phyloP scores from a whole-genome alignment of 495 filamentous ascomycete species.

The Trichoderma erinaceum region DNA sequence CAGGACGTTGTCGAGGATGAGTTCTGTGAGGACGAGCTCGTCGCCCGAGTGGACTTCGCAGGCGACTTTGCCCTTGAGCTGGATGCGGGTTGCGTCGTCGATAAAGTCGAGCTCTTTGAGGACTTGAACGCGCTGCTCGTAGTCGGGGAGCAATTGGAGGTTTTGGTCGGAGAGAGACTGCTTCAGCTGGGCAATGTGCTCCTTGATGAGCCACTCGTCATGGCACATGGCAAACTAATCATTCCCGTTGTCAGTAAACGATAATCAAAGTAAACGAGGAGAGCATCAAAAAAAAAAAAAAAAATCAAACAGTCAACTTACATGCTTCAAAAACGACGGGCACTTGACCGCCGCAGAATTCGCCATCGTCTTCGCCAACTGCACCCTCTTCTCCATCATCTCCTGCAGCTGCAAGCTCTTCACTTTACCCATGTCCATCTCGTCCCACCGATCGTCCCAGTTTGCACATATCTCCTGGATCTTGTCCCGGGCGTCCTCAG shows the following conservation, averaged over 20 bases:
- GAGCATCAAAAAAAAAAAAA: neutral
- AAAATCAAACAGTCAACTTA: constrained; percentile 37
- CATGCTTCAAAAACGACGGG: constrained; percentile 75
- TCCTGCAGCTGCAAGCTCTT: constrained; percentile 73
- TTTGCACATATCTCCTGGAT: constrained; percentile 55
- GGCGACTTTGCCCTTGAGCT: constrained; percentile 95
- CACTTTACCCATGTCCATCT: constrained; percentile 74
- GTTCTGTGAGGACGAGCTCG: constrained; percentile 93
- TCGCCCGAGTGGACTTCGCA: constrained; percentile 98
- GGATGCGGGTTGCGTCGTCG: constrained; percentile 73
- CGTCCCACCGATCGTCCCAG: constrained; percentile 77
- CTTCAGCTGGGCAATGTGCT: constrained; percentile 78
- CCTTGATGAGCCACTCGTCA: constrained; percentile 88
- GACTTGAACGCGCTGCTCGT: constrained; percentile 88
- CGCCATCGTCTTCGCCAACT: constrained; percentile 52
- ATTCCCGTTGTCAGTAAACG: neutral
- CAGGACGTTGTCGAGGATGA: constrained; percentile 92
- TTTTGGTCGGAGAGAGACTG: constrained; percentile 93
- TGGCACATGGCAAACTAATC: constrained; percentile 76
- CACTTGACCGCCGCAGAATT: constrained; percentile 58
- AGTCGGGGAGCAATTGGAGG: constrained; percentile 93
- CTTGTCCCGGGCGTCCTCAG: constrained; percentile 48
- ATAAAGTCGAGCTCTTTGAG: constrained; percentile 87
- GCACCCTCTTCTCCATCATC: constrained; percentile 59
- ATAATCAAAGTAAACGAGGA: neutral